Conservation (phyloP, 306 rosid genomes). For the Acacia acuminata region DNA sequence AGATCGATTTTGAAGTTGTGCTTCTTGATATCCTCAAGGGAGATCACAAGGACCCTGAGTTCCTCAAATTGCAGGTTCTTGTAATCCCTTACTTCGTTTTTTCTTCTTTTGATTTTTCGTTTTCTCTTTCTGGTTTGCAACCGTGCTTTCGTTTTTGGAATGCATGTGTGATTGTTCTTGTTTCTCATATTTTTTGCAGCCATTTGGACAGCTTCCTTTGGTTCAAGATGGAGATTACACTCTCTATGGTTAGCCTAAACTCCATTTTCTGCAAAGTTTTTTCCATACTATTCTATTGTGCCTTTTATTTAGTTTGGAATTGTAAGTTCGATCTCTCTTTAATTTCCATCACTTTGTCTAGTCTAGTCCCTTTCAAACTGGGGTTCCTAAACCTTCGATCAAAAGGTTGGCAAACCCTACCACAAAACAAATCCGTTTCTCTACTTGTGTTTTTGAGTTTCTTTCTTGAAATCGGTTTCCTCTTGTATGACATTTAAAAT, state of each 20-base stretch:
- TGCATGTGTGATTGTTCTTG: not conserved
- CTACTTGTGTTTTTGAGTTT: not conserved
- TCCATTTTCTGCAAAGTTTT: not conserved
- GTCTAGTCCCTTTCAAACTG: not conserved
- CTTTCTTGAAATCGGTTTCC: too few species aligned
- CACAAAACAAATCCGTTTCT: not conserved
- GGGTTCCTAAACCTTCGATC: not conserved
- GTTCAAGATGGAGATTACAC: constrained; percentile 58
- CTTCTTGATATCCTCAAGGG: constrained; percentile 42
- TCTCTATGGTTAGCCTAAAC: constrained; percentile 42
- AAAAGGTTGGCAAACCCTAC: not conserved
- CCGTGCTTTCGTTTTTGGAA: not conserved
- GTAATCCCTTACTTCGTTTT: not conserved
- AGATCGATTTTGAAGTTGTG: constrained; percentile 47
- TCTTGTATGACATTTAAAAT: not conserved
- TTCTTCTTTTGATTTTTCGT: not conserved
- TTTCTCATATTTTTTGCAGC: constrained; percentile 30
- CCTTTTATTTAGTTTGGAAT: not conserved
- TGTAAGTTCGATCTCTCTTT: not conserved
- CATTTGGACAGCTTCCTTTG: constrained; percentile 53
- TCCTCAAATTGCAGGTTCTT: constrained; percentile 46
- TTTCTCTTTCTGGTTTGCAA: not conserved
- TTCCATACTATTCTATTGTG: not conserved
- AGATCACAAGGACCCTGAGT: constrained; percentile 45
- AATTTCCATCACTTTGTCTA: not conserved